Evolutionary conservation across 768 basidiomycete genomes (phyloP).

Genomic region (Daedalea quercina): DNA sequence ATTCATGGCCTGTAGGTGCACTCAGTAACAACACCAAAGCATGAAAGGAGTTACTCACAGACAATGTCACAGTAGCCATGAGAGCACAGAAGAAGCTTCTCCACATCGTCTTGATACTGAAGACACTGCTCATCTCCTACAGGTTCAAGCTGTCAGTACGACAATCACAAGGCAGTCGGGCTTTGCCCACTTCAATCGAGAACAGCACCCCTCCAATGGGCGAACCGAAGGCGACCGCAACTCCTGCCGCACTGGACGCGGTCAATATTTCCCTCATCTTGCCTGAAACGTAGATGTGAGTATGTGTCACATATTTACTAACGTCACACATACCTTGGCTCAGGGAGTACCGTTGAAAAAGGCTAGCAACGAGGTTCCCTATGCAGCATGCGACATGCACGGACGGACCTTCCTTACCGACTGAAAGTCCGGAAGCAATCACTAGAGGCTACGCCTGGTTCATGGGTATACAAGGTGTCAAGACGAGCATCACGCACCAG

Average conservation of each 20-base stretch:
- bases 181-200: constrained; percentile 75
- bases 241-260: constrained; percentile 94
- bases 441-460: constrained; percentile 68
- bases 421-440: constrained; percentile 93
- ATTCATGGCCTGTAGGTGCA: constrained; percentile 63
- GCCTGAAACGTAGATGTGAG: constrained; percentile 34
- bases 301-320: not conserved
- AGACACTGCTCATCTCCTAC: constrained; percentile 97
- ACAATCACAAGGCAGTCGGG: not conserved
- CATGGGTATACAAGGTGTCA: not conserved
- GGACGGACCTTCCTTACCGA: constrained; percentile 97
- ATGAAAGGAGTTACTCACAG: constrained; percentile 48
- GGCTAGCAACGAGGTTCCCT: constrained; percentile 81
- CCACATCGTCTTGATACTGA: constrained; percentile 99
- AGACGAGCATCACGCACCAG: constrained; percentile 47
- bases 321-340: constrained; percentile 74
- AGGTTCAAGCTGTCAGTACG: not conserved
- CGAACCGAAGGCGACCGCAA: constrained; percentile 96
- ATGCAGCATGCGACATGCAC: constrained; percentile 97
- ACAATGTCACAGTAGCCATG: constrained; percentile 91
- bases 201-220: constrained; percentile 98
- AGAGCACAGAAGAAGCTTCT: constrained; percentile 95
- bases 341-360: constrained; percentile 74
- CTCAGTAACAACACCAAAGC: not conserved
- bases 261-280: constrained; percentile 90